Evolutionary conservation across 148 eudicot species (phyloP).

Genomic region (Vaccinium vitisidaea): DNA sequence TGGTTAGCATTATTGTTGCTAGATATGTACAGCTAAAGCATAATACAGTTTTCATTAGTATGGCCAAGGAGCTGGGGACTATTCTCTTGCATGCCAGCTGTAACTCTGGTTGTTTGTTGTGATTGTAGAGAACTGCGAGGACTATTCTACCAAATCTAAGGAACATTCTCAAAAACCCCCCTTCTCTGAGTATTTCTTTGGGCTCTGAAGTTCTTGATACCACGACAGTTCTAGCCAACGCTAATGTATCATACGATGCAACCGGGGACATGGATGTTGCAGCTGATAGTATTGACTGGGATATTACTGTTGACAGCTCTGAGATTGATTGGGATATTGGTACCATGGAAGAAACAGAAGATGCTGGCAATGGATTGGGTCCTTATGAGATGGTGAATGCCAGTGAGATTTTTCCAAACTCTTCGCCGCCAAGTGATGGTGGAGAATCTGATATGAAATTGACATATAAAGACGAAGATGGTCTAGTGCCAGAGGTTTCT

Average conservation of each 20-base stretch:
- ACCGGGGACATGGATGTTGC: constrained; percentile 35
- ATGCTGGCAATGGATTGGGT: constrained; percentile 74
- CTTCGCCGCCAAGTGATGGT: constrained; percentile 35
- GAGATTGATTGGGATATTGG: constrained; percentile 99
- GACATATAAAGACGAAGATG: constrained; percentile 30
- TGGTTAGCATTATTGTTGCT: background rate
- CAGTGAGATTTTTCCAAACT: constrained; percentile 56
- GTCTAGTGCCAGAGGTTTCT: constrained; percentile 36
- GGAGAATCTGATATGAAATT: constrained; percentile 34
- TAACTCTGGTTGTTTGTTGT: constrained; percentile 18
- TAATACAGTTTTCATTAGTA: background rate
- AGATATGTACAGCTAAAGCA: background rate
- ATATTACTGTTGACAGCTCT: constrained; percentile 77
- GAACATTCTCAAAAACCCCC: constrained; percentile 60
- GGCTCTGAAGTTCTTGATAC: constrained; percentile 49
- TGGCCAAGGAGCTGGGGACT: background rate
- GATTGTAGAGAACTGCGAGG: constrained; percentile 39
- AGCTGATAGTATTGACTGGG: constrained; percentile 82
- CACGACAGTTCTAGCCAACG: constrained; percentile 27
- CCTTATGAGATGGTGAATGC: constrained; percentile 92
- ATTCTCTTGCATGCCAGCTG: background rate
- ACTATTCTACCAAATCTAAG: constrained; percentile 52
- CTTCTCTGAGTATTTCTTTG: constrained; percentile 44
- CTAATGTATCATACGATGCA: constrained; percentile 33
- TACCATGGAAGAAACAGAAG: constrained; percentile 70